Evolutionary conservation across 2,329 filamentous ascomycete genomes (phyloP), one percentile per base, ranked within the genome.

Genomic region (Xylaria sp.): DNA sequence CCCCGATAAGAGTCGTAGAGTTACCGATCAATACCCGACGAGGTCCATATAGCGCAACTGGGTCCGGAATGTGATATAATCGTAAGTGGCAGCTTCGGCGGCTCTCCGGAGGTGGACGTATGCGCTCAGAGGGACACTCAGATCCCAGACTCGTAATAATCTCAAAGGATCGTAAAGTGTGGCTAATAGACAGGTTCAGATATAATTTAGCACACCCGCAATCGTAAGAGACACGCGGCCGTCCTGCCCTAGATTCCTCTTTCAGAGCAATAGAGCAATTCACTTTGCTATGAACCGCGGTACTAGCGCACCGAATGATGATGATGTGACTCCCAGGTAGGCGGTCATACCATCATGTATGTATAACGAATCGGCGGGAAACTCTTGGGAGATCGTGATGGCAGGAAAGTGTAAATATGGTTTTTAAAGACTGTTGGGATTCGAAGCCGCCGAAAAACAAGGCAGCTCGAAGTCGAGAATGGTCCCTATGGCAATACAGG

Each of bases 11-110:
- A 70, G 68, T 61, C 62, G 71, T 65, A 31, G 51, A 53, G 55
- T 60, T 66, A 49, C 68, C 69, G 69, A 69, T 61, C 55, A 58
- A 62, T 61, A 63, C 61, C 67, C 60, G 58, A 58, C 36, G 33
- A 56, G 47, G 68, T 70, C 70, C 71, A 73, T 73, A 63, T 58
- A 71, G 65, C 49, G 31, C n/a, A 38, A 61, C 11, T 49, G 29
- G 50, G 25, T 45, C 45, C 31, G 33, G 20, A 31, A 31, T 57
- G 61, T 63, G 45, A 50, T 64, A 39, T 45, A 45, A 49, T 47
- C 10, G 55, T 49, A 25, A 55, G 63, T 50, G 25, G 25, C 22
- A 53, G 25, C n/a, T 27, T 61, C 49, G 50, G 36, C 15, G n/a
- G 22, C 36, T 25, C 22, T 53, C 29, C 27, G 42, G 36, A 56